phyloP scores from a whole-genome alignment of 106 monocot genomes.

The Apostasia ramifera region DNA sequence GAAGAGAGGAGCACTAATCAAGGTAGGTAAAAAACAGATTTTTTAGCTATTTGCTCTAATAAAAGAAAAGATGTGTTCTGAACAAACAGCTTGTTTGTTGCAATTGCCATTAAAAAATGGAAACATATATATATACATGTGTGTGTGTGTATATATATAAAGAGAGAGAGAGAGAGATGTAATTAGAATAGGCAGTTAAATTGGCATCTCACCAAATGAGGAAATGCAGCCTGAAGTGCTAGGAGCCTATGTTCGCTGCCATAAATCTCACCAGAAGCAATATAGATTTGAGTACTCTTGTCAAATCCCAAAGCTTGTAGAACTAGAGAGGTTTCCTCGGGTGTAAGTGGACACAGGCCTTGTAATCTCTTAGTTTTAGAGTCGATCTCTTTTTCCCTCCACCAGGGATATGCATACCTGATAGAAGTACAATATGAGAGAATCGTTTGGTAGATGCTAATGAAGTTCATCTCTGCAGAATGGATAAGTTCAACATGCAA shows the following conservation, averaged over 20 bases:
- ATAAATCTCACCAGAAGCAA: slow-evolving; percentile 92
- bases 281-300: slow-evolving; percentile 60
- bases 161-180: not conserved
- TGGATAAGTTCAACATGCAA: too few species aligned
- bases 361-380: slow-evolving; percentile 70
- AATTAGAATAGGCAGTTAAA: not conserved
- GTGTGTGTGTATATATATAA: too few species aligned
- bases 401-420: slow-evolving; percentile 97
- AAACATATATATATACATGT: too few species aligned
- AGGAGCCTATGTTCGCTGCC: slow-evolving; percentile 53
- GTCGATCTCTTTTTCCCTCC: slow-evolving; percentile 94
- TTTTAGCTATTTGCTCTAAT: too few species aligned
- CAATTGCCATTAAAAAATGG: too few species aligned
- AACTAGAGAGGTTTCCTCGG: slow-evolving; percentile 71
- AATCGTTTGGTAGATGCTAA: too few species aligned
- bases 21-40: too few species aligned
- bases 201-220: slow-evolving; percentile 50
- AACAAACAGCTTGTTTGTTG: too few species aligned
- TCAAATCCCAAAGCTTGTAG: slow-evolving; percentile 68
- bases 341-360: slow-evolving; percentile 84
- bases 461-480: too few species aligned
- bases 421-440: not conserved
- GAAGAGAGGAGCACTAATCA: too few species aligned
- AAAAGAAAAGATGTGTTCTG: too few species aligned
- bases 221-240: slow-evolving; percentile 53